Percentiles rank a stretch among this genome's conserved stretches.
phyloP scores from a whole-genome alignment of 2,329 filamentous ascomycete species.

The Fusarium cicatricum region DNA sequence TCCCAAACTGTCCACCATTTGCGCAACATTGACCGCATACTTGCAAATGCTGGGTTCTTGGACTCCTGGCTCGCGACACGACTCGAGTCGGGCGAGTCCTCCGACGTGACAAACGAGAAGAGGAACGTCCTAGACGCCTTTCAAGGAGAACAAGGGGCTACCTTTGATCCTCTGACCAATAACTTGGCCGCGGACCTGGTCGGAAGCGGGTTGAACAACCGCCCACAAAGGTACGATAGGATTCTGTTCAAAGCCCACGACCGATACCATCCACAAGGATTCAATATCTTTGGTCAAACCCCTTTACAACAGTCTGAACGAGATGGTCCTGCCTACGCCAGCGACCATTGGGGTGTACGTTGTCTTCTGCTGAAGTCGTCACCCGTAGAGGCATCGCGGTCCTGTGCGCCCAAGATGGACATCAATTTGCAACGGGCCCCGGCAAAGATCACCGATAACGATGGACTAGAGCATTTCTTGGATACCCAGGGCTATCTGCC shows the following conservation, averaged over 20 bases:
- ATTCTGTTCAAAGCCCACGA: constrained; percentile 60
- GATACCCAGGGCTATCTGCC: constrained; percentile 54
- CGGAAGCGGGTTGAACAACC: constrained; percentile 56
- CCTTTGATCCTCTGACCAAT: constrained; percentile 69
- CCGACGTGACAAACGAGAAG: constrained; percentile 32
- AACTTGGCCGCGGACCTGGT: constrained; percentile 61
- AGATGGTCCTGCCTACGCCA: constrained; percentile 47
- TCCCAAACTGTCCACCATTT: constrained; percentile 54
- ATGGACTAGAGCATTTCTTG: constrained; percentile 51
- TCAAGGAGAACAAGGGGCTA: constrained; percentile 70
- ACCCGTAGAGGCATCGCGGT: neutral
- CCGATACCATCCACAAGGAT: constrained; percentile 49
- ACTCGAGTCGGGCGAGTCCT: constrained; percentile 53
- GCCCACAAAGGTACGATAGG: constrained; percentile 72
- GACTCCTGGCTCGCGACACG: constrained; percentile 62
- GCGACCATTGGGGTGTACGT: constrained; percentile 68
- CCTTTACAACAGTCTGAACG: constrained; percentile 1
- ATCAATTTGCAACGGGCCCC: constrained; percentile 47
- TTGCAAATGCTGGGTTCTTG: constrained; percentile 56
- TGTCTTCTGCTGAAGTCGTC: constrained; percentile 47
- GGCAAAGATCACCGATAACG: constrained; percentile 42
- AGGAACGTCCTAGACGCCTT: constrained; percentile 49
- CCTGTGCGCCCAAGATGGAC: constrained; percentile 1
- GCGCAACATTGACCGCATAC: constrained; percentile 54
- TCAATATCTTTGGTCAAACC: constrained; percentile 64